Evolutionary conservation across 2,329 filamentous ascomycete species (phyloP), one percentile per base, ranked within the genome.

Genomic region (Phialophora tarda): DNA sequence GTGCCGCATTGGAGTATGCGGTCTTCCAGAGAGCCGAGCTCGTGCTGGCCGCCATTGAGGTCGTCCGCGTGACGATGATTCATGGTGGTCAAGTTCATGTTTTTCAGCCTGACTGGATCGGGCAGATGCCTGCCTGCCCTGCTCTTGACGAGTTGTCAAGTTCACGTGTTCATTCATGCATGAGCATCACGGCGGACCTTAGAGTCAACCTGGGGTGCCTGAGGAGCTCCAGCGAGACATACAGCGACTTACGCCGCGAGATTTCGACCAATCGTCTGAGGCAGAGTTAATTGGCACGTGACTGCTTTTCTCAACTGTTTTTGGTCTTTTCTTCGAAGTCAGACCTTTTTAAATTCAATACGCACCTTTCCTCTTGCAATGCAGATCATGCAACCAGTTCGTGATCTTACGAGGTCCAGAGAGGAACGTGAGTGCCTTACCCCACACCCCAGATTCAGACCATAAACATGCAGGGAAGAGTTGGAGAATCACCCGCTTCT

Each of bases 361-460:
- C 1, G 30, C 30, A 11, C 30, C 8, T 32, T 4, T n/a, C 38
- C 38, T 7, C 38, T n/a, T 17, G 34, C 38, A n/a, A 17, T 0
- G 5, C 17, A 12, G 14, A 41, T 17, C 4, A n/a, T 7, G 5
- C 14, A 44, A n/a, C 34, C 14, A 17, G 2, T 44, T 44, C 38
- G 38, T 44, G 38, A 44, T n/a, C 23, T 26, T 26, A 28, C n/a
- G 17, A 48, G 41, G 21, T 21, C 5, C 34, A 41, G 38, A n/a
- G 1, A n/a, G 5, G 14, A 8, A n/a, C 2, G 17, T n/a, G 17
- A 21, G 17, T 1, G 5, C n/a, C 30, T n/a, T 55, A 55, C 53
- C 53, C 53, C 53, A 55, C 53, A 55, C 24, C 28, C 53, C 53
- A 55, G 53, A 21, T 30, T 21, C 38, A 30, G 28, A 34, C 8